Base-by-base conservation (phyloP, 2,329 filamentous ascomycete species). In the Acrocalymma vagum region DNA sequence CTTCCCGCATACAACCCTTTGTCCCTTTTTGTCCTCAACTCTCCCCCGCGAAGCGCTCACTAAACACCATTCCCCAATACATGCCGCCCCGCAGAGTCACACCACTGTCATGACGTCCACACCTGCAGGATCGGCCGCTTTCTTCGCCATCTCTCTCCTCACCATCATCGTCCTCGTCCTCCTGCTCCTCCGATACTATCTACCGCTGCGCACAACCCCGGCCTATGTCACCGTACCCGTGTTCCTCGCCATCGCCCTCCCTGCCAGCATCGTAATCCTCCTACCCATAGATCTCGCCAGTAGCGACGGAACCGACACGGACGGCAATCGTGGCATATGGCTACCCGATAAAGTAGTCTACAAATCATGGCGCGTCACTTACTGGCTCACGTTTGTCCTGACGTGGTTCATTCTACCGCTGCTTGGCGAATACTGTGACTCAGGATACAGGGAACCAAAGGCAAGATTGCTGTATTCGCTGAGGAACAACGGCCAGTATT, bases 211-310 rank as follows among this genome's bases (percentile, higher is more conserved):
- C 55, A 85, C 87, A 6, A 97, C 94, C 1, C 93, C 94, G 1
- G 89, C 86, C 45, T 96, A 95, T 71, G 85, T 97, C 34, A 80
- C 91, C 34, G 81, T 96, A 2, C 93, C 94, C 23, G 90, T 99
- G 48, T 99, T 99, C 75, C 87, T 99, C 55, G 90, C 93, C n/a
- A 81, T 99, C 56, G 92, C 90, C 63, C 83, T 99, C 5, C 95
- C 94, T 9, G 90, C 90, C 30, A 92, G 88, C 69, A 93, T 95
- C 62, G 84, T 97, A 16, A 78, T 99, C 16, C 82, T 99, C 15
- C 91, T 99, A 6, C 94, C 94, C 5, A 95, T 99, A 69, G 94
- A 99, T 71, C 84, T 99, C 53, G 92, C 93, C 1, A 96, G 92
- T 6, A 93, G 83, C 63, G 86, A 89, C 15, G 81, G 84, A 31